phyloP scores from a whole-genome alignment of 2,329 filamentous ascomycete species.

The Cephalotrichum gorgonifer region DNA sequence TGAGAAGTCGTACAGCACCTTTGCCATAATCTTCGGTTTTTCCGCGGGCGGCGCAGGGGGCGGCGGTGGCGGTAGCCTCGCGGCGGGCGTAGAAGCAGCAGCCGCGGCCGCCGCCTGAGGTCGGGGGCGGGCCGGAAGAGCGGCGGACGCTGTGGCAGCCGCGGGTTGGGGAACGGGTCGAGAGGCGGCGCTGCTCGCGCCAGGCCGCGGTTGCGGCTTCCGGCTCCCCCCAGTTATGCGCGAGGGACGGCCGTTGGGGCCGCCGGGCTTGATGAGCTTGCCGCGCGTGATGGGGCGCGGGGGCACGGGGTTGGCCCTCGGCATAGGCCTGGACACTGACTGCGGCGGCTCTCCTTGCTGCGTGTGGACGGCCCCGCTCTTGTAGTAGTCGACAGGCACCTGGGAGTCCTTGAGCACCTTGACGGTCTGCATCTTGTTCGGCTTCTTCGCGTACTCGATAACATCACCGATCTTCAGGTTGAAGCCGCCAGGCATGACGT shows the following conservation, averaged over 20 bases:
- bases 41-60: constrained; percentile 55
- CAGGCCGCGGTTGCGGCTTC: constrained; percentile 31
- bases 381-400: constrained; percentile 73
- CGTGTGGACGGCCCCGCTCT: constrained; percentile 85
- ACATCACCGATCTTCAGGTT: constrained; percentile 72
- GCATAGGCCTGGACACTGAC: constrained; percentile 74
- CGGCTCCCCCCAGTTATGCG: constrained; percentile 39
- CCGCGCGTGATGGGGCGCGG: constrained; percentile 87
- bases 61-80: constrained; percentile 48
- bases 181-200: constrained; percentile 18
- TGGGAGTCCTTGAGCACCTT: constrained; percentile 85
- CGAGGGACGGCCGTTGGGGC: constrained; percentile 71
- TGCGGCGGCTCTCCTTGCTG: constrained; percentile 72
- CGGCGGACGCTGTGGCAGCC: constrained; percentile 13
- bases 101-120: constrained; percentile 10
- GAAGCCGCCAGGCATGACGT: constrained; percentile 67
- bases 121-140: constrained; percentile 9
- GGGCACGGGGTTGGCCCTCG: constrained; percentile 75
- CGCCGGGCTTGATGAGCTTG: constrained; percentile 83
- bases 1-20: constrained; percentile 85
- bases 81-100: constrained; percentile 29
- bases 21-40: constrained; percentile 61
- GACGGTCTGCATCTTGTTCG: constrained; percentile 78
- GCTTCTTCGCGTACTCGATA: constrained; percentile 97
- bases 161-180: constrained; percentile 21